Evolutionary conservation across 768 basidiomycete species (phyloP).

Genomic region (Chiua virens): DNA sequence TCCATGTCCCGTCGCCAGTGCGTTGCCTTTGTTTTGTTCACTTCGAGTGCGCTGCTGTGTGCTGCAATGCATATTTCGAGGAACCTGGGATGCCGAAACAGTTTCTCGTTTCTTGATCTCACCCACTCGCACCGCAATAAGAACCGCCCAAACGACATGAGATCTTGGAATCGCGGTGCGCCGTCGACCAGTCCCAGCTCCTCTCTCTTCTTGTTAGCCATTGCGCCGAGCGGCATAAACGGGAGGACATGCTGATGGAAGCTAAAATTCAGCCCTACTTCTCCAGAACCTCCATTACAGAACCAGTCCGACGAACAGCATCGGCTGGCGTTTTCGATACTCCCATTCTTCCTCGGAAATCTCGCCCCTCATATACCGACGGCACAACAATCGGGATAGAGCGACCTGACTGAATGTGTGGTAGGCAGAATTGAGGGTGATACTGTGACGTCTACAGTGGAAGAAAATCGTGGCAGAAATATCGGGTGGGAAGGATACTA

Average conservation of each 20-base stretch:
- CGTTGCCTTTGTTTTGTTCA: background rate
- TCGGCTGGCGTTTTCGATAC: slow-evolving; percentile 48
- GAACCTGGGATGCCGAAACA: slow-evolving; percentile 44
- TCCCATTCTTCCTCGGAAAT: slow-evolving; percentile 53
- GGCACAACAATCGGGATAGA: slow-evolving; percentile 47
- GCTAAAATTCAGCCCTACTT: no score
- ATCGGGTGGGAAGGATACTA: slow-evolving; percentile 26
- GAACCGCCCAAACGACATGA: slow-evolving; percentile 48
- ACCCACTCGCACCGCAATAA: slow-evolving; percentile 39
- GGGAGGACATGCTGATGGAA: no score
- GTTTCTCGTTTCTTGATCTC: slow-evolving; percentile 34
- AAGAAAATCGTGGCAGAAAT: slow-evolving; percentile 32
- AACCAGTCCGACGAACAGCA: slow-evolving; percentile 50
- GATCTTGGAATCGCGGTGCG: slow-evolving; percentile 39
- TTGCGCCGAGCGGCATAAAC: slow-evolving; percentile 41
- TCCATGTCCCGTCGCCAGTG: background rate
- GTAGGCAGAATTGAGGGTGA: no score
- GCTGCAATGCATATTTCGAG: slow-evolving; percentile 35
- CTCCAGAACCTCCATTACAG: slow-evolving; percentile 40
- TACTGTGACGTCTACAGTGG: slow-evolving; percentile 39
- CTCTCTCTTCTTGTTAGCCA: background rate
- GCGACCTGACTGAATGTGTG: slow-evolving; percentile 51
- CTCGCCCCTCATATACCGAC: slow-evolving; percentile 44
- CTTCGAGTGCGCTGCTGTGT: slow-evolving; percentile 21
- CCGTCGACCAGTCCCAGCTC: slow-evolving; percentile 34